Evolutionary conservation across 148 eudicot species (phyloP).

Genomic region (Chenopodium suecicum): DNA sequence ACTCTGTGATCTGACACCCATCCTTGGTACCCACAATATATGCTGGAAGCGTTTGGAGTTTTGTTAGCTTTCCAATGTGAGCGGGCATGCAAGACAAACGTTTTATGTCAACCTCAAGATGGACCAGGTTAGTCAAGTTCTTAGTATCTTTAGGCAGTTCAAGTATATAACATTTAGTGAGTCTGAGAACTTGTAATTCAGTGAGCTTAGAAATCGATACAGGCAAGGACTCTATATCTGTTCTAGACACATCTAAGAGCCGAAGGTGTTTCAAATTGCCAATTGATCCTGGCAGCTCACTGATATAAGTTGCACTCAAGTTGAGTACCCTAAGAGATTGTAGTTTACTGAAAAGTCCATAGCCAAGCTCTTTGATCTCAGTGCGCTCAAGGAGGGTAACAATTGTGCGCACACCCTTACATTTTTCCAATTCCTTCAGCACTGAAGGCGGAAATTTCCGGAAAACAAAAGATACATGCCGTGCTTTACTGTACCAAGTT

Average conservation of each 20-base stretch:
- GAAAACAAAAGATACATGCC: neutral
- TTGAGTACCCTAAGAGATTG: neutral
- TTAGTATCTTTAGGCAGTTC: neutral
- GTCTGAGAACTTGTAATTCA: neutral
- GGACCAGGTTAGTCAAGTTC: neutral
- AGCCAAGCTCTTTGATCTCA: neutral
- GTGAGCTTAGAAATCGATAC: neutral
- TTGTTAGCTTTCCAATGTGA: neutral
- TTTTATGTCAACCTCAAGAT: neutral
- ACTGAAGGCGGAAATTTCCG: neutral
- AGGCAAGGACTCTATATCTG: neutral
- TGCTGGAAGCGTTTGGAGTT: neutral
- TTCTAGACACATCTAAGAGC: neutral
- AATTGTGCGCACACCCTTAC: neutral
- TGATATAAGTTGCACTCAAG: constrained; percentile 1
- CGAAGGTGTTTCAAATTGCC: constrained; percentile 4
- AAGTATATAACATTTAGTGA: neutral
- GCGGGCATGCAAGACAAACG: neutral
- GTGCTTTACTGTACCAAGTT: neutral
- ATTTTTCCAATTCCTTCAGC: neutral
- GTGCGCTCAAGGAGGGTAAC: neutral
- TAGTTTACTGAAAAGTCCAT: neutral
- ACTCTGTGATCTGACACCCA: neutral
- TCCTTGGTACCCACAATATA: neutral
- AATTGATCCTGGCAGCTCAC: neutral